phyloP scores from a whole-genome alignment of 2,329 filamentous ascomycete species.

The Delphinella strobiligena region DNA sequence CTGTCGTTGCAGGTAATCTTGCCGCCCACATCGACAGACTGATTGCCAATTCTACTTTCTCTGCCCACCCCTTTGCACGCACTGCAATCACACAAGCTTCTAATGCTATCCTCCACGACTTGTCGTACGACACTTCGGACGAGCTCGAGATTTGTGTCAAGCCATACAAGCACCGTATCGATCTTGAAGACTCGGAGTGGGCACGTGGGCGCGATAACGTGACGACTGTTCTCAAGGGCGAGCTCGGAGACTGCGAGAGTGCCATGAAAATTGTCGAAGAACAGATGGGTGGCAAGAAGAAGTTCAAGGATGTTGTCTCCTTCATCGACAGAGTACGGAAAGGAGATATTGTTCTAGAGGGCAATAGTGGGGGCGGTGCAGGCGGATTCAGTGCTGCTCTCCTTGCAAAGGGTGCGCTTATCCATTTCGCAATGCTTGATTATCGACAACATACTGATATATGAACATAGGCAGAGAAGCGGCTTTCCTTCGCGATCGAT shows the following conservation, averaged over 20 bases:
- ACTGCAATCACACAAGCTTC: slow-evolving; percentile 89
- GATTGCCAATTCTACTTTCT: slow-evolving; percentile 70
- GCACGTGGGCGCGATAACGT: slow-evolving; percentile 72
- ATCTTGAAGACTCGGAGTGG: slow-evolving; percentile 89
- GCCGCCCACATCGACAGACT: slow-evolving; percentile 73
- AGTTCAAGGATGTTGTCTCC: slow-evolving; percentile 75
- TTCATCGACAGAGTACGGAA: slow-evolving; percentile 86
- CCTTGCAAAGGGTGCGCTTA: too few relatives aligned
- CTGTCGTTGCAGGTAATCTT: slow-evolving; percentile 77
- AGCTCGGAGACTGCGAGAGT: slow-evolving; percentile 71
- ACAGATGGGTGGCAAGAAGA: slow-evolving; percentile 66
- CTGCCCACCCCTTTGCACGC: slow-evolving; percentile 79
- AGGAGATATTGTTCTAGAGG: slow-evolving; percentile 74
- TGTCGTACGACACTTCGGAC: slow-evolving; percentile 93
- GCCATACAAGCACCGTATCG: slow-evolving; percentile 96
- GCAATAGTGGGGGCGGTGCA: slow-evolving; percentile 61
- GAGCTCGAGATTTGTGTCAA: slow-evolving; percentile 99
- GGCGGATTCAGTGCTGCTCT: slow-evolving; percentile 87
- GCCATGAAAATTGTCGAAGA: slow-evolving; percentile 67
- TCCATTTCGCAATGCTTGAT: too few relatives aligned
- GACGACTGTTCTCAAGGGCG: slow-evolving; percentile 67
- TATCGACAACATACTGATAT: too few relatives aligned
- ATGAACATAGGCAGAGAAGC: slow-evolving; percentile 94
- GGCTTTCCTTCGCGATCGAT: slow-evolving; percentile 82
- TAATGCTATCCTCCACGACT: slow-evolving; percentile 78